A percentile compares a stretch with the other conserved stretches of the same genome.
Conservation (phyloP, 1,284 basidiomycete species). For the Pisolithus thermaeus region DNA sequence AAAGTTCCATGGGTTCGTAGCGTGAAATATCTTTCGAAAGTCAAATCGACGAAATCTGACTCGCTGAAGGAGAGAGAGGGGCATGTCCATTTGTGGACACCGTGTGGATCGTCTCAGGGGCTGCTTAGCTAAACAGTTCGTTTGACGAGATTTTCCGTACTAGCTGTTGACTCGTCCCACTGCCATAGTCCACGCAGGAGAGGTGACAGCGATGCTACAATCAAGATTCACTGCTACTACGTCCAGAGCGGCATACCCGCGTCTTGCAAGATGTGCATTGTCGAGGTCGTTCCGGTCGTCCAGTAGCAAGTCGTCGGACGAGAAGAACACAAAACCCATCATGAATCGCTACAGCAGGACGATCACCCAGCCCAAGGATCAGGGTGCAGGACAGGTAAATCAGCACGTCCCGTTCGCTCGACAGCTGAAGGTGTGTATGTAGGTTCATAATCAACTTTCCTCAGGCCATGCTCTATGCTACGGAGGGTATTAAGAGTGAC, state of each 20-base stretch:
- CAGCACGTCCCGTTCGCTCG: not conserved
- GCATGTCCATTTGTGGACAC: too few species aligned
- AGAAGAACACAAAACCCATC: slow-evolving; percentile 39
- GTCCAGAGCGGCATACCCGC: slow-evolving; percentile 12
- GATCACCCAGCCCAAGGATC: slow-evolving; percentile 86
- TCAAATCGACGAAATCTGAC: not conserved
- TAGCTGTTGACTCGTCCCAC: too few species aligned
- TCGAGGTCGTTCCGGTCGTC: slow-evolving; percentile 39
- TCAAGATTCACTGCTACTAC: slow-evolving; percentile 5
- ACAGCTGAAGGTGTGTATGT: not conserved
- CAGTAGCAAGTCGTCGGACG: slow-evolving; percentile 32
- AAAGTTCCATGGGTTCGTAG: not conserved
- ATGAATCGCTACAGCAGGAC: slow-evolving; percentile 83
- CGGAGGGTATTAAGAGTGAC: slow-evolving; percentile 77
- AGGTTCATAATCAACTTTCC: not conserved
- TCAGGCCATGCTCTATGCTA: slow-evolving; percentile 95
- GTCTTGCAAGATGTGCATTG: slow-evolving; percentile 27
- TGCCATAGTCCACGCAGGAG: not conserved
- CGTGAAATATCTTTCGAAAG: not conserved
- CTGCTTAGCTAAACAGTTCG: too few species aligned
- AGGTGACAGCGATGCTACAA: slow-evolving; percentile 16
- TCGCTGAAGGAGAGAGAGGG: too few species aligned
- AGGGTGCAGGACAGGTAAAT: slow-evolving; percentile 86
- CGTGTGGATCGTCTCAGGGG: too few species aligned
- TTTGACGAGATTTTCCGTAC: not conserved